A percentile compares a stretch with the other conserved stretches of the same genome.
Evolutionary conservation across 2,329 filamentous ascomycete species (phyloP).

Genomic region (Neofusicoccum umdonicola): DNA sequence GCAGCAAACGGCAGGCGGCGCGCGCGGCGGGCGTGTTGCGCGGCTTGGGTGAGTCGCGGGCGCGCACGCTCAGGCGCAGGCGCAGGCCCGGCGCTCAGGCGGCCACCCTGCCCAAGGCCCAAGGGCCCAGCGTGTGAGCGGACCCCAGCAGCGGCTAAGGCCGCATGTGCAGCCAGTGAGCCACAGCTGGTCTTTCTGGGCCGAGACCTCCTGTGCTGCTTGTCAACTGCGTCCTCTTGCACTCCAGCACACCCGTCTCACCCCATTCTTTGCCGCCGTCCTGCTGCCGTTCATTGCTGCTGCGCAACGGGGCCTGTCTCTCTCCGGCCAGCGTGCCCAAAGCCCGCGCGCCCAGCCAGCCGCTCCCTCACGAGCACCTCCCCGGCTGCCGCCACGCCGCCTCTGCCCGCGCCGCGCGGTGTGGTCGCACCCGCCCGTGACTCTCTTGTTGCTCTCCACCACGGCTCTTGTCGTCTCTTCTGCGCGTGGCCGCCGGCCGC

Average conservation of each 20-base stretch:
- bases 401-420: background rate
- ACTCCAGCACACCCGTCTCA: slow-evolving; percentile 12
- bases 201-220: slow-evolving; percentile 13
- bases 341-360: background rate
- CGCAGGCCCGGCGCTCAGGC: background rate
- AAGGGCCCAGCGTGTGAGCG: background rate
- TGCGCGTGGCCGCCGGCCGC: background rate
- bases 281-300: background rate
- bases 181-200: slow-evolving; percentile 12
- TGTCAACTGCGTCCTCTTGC: slow-evolving; percentile 6
- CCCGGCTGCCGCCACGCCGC: background rate
- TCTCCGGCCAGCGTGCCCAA: background rate
- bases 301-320: background rate
- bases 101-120: background rate
- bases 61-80: background rate
- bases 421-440: slow-evolving; percentile 6
- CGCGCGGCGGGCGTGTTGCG: background rate
- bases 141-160: slow-evolving; percentile 12
- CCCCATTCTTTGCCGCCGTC: background rate
- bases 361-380: background rate
- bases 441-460: background rate
- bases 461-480: background rate
- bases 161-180: slow-evolving; percentile 13
- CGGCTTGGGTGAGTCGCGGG: background rate
- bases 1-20: background rate